phyloP scores from a whole-genome alignment of 2,329 filamentous ascomycete species.

The Myotisia sp. region DNA sequence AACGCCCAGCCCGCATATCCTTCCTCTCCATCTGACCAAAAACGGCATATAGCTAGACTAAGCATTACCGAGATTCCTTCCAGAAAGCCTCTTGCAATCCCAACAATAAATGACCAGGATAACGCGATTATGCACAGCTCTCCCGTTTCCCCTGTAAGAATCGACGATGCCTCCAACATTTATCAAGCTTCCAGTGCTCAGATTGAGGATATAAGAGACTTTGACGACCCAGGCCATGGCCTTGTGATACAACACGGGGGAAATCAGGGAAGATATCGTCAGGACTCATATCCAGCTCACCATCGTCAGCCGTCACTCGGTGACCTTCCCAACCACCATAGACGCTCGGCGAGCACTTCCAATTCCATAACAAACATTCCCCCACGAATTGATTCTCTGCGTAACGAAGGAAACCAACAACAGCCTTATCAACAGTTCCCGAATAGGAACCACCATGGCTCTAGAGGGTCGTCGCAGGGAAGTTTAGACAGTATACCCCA shows the following conservation, averaged over 20 bases:
- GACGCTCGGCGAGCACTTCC: neutral
- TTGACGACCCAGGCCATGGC: slow-evolving; percentile 10
- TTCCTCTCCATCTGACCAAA: slow-evolving; percentile 20
- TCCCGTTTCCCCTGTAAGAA: slow-evolving; percentile 22
- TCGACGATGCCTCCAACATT: slow-evolving; percentile 17
- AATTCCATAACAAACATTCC: neutral
- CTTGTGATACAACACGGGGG: no score
- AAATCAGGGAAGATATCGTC: no score
- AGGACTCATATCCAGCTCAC: no score
- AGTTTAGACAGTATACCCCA: slow-evolving; percentile 25
- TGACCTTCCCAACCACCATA: neutral
- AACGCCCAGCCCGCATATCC: slow-evolving; percentile 33
- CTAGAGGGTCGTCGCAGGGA: slow-evolving; percentile 20
- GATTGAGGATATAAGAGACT: slow-evolving; percentile 15
- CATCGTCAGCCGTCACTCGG: neutral
- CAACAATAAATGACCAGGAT: slow-evolving; percentile 13
- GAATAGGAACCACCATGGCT: slow-evolving; percentile 12
- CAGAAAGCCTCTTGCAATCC: slow-evolving; percentile 17
- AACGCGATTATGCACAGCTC: slow-evolving; percentile 19
- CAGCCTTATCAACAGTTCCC: neutral
- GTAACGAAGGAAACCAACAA: neutral
- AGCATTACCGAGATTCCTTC: slow-evolving; percentile 10
- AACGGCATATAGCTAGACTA: slow-evolving; percentile 12
- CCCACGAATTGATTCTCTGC: neutral
- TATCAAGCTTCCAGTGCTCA: slow-evolving; percentile 18